phyloP scores from a whole-genome alignment of 495 filamentous ascomycete genomes.

The Rhypophila decipiens region DNA sequence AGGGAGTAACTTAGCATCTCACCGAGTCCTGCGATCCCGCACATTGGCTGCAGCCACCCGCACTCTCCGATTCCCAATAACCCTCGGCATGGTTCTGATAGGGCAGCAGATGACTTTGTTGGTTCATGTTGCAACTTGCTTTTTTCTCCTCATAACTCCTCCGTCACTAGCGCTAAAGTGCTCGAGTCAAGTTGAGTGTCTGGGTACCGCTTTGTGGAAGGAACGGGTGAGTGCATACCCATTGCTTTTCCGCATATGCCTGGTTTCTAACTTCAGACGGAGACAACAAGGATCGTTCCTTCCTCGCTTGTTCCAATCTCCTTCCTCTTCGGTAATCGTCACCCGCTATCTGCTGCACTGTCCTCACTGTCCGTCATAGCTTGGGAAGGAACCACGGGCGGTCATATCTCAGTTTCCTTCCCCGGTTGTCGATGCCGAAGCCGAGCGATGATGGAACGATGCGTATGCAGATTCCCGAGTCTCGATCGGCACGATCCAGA shows the following conservation, averaged over 20 bases:
- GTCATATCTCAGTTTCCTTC: not conserved
- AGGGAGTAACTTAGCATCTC: conserved; percentile 5
- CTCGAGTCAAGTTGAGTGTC: not conserved
- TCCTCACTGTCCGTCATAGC: too few species aligned
- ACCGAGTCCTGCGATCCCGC: conserved; percentile 9
- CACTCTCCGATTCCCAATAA: not conserved
- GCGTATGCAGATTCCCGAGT: not conserved
- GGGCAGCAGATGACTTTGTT: not conserved
- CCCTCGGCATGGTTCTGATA: not conserved
- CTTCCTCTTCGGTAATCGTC: too few species aligned
- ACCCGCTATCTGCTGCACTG: too few species aligned
- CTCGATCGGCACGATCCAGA: not conserved
- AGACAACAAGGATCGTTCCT: too few species aligned
- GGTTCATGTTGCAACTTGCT: not conserved
- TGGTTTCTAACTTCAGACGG: too few species aligned
- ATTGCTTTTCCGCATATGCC: not conserved
- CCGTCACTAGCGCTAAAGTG: too few species aligned
- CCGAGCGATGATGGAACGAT: not conserved
- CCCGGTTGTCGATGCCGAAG: not conserved
- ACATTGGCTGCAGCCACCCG: conserved; percentile 4
- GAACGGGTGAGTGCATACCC: not conserved
- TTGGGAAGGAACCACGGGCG: too few species aligned
- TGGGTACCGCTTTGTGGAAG: not conserved
- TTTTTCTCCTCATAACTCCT: not conserved
- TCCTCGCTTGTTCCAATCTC: too few species aligned